Conservation (phyloP, 371 early-diverging fungal genomes). For the Entomophthora muscae region DNA sequence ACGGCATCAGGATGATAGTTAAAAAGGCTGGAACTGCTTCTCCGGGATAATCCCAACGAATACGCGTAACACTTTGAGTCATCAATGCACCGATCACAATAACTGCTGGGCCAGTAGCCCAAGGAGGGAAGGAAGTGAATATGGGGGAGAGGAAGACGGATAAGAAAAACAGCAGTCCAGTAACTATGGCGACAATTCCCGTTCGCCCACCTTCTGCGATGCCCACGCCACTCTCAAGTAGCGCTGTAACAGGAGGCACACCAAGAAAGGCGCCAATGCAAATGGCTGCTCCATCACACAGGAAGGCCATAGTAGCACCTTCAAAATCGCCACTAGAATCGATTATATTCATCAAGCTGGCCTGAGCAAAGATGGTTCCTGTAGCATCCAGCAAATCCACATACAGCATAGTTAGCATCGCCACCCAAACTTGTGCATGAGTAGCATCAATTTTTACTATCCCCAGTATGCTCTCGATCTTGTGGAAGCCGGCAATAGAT, state of each 20-base stretch:
- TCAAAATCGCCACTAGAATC: slow-evolving; percentile 56
- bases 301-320: slow-evolving; percentile 47
- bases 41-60: slow-evolving; percentile 60
- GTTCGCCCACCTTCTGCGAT: too few relatives aligned
- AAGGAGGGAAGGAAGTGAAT: slow-evolving; percentile 64
- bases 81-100: slow-evolving; percentile 63
- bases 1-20: slow-evolving; percentile 53
- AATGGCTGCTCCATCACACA: slow-evolving; percentile 47
- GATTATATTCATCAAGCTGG: slow-evolving; percentile 60
- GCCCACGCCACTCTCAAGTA: slow-evolving; percentile 65
- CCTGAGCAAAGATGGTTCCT: slow-evolving; percentile 64
- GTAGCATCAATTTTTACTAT: slow-evolving; percentile 39
- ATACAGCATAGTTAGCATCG: slow-evolving; percentile 58
- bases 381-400: slow-evolving; percentile 68
- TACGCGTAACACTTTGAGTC: slow-evolving; percentile 39
- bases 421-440: slow-evolving; percentile 50
- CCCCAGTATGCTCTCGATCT: slow-evolving; percentile 33
- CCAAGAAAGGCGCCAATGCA: slow-evolving; percentile 51
- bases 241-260: slow-evolving; percentile 53
- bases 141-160: slow-evolving; percentile 65
- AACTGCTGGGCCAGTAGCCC: too few relatives aligned
- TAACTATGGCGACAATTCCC: too few relatives aligned
- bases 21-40: slow-evolving; percentile 64
- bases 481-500: slow-evolving; percentile 43
- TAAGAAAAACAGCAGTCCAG: slow-evolving; percentile 48